These are phyloP conservation scores for Cyanidium caldarium DNA, from an alignment of 23 red algal species.

Conservation along the genomic window DNA sequence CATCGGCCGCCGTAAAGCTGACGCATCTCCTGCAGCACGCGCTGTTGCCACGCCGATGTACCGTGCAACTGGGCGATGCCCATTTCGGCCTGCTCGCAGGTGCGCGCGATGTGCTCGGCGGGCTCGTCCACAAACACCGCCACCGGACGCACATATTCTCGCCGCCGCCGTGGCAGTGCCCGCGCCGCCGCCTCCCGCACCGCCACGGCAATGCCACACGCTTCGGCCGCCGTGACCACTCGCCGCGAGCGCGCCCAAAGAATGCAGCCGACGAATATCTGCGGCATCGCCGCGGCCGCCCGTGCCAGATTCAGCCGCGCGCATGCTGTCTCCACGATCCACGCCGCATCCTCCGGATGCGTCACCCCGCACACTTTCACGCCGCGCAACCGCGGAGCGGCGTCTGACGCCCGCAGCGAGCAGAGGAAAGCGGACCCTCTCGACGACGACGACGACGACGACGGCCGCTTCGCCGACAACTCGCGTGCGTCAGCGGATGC, in stretches of 20 bases:
- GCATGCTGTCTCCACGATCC: background rate
- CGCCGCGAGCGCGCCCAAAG: conserved; percentile 46
- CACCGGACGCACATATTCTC: conserved; percentile 2
- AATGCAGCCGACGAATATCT: conserved; percentile 46
- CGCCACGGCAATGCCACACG: conserved; percentile 23
- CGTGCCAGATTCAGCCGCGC: background rate
- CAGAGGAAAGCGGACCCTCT: no score
- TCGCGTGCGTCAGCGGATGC: no score
- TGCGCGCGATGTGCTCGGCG: background rate
- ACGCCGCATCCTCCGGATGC: conserved; percentile 24
- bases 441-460: no score
- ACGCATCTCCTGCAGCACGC: background rate
- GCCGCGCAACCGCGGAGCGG: background rate
- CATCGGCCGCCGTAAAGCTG: background rate
- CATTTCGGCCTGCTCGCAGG: conserved; percentile 11
- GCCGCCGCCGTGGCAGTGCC: no score
- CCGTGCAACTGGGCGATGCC: conserved; percentile 42
- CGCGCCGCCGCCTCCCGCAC: conserved; percentile 12
- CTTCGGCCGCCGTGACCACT: conserved; percentile 4
- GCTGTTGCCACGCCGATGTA: background rate
- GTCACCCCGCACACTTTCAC: conserved; percentile 55
- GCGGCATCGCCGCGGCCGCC: no score
- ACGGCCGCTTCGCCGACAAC: no score
- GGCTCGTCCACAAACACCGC: conserved; percentile 57
- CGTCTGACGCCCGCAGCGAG: no score